Evolutionary conservation across 129 eudicot species (phyloP).

Genomic region (Centaurea solstitialis): DNA sequence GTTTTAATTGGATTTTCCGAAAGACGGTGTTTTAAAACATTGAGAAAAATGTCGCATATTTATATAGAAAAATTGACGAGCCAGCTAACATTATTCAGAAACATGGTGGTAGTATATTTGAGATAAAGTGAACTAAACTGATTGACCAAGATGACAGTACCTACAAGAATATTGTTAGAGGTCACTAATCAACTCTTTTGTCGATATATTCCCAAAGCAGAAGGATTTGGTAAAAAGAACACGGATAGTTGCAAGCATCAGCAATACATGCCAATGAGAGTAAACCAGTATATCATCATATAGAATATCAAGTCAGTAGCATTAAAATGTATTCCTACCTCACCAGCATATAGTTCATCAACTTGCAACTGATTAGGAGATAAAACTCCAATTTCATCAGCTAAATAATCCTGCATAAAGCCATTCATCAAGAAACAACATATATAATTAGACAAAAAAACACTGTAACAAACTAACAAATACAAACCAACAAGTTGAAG

Average conservation of each 20-base stretch:
- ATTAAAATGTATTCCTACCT: slow-evolving; percentile 53
- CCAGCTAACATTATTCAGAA: neutral
- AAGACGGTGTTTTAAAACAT: neutral
- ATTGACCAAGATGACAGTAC: neutral
- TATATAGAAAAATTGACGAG: too few relatives aligned
- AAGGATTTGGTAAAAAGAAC: neutral
- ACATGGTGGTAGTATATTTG: neutral
- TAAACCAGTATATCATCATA: slow-evolving; percentile 1
- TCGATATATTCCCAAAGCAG: neutral
- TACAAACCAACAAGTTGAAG: neutral
- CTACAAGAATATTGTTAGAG: neutral
- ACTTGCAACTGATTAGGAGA: slow-evolving; percentile 96
- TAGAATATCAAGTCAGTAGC: neutral
- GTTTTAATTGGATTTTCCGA: too few relatives aligned
- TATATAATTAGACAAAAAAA: neutral
- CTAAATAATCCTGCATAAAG: slow-evolving; percentile 80
- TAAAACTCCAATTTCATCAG: slow-evolving; percentile 94
- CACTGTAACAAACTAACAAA: neutral
- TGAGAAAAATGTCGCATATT: neutral
- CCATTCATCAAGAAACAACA: neutral
- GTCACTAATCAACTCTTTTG: neutral
- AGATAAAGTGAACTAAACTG: neutral
- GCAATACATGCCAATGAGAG: neutral
- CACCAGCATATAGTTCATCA: slow-evolving; percentile 90
- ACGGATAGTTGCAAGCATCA: neutral